Conservation (phyloP, 768 basidiomycete species). For the Pleurotus cornucopiae region DNA sequence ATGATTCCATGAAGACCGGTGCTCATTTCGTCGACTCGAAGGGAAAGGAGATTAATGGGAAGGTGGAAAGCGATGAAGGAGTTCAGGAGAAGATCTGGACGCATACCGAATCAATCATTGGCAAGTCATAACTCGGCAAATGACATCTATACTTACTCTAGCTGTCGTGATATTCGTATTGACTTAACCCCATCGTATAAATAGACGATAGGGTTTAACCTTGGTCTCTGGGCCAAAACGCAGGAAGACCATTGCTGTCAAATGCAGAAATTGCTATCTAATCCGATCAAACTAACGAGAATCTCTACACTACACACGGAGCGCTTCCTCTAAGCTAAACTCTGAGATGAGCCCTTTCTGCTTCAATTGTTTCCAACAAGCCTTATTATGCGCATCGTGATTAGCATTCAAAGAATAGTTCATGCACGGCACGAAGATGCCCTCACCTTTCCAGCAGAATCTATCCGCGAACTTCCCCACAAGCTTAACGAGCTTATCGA, state of each 20-base stretch:
- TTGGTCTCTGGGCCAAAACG: too few relatives aligned
- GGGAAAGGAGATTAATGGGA: slow-evolving; percentile 2
- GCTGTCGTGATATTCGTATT: too few relatives aligned
- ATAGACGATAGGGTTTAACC: too few relatives aligned
- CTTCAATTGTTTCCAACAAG: not conserved
- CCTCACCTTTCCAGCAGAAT: not conserved
- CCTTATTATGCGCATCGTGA: not conserved
- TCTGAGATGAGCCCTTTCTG: not conserved
- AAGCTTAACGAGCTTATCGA: not conserved
- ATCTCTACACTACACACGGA: too few relatives aligned
- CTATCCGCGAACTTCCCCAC: not conserved
- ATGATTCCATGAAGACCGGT: slow-evolving; percentile 6
- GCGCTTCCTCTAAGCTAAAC: not conserved
- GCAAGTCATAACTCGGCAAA: not conserved
- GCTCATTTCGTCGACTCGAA: slow-evolving; percentile 3
- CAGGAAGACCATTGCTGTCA: too few relatives aligned
- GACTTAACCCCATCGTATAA: too few relatives aligned
- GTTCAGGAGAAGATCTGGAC: slow-evolving; percentile 3
- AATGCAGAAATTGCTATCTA: too few relatives aligned
- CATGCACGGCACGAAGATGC: not conserved
- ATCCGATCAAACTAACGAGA: too few relatives aligned
- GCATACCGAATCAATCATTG: slow-evolving; percentile 1
- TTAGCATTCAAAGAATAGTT: not conserved
- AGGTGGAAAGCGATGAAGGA: not conserved
- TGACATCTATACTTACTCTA: too few relatives aligned